Percentiles rank a stretch among this genome's conserved stretches.
phyloP scores from a whole-genome alignment of 2,329 filamentous ascomycete genomes.

The Hymenoscyphus salicellus region DNA sequence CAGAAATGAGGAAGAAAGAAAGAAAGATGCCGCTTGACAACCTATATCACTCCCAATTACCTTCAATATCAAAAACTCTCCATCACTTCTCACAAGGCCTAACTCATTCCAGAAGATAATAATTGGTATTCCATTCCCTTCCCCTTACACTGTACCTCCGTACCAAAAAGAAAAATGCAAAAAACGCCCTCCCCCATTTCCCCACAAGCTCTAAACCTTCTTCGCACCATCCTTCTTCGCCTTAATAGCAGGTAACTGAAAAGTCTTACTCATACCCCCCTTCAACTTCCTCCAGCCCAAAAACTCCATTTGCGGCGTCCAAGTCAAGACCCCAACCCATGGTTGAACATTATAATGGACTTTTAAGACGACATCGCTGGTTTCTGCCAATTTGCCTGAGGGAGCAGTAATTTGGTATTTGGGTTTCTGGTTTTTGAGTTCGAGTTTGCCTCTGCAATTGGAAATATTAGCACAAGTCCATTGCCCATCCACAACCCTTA shows the following conservation, averaged over 20 bases:
- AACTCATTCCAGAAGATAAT: too few species aligned
- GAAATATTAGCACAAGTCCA: constrained; percentile 16
- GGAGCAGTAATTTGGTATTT: constrained; percentile 98
- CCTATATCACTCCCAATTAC: not conserved
- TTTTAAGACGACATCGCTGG: constrained; percentile 70
- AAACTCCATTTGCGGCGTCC: constrained; percentile 59
- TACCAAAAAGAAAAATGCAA: too few species aligned
- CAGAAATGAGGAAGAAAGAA: too few species aligned
- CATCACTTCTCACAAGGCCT: too few species aligned
- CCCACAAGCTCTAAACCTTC: constrained; percentile 15
- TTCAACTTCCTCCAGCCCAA: constrained; percentile 63
- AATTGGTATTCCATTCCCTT: too few species aligned
- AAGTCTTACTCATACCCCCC: constrained; percentile 62
- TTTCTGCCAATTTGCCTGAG: constrained; percentile 70
- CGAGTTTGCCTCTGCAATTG: constrained; percentile 61
- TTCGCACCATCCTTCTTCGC: constrained; percentile 43
- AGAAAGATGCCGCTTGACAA: not conserved
- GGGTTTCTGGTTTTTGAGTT: constrained; percentile 78
- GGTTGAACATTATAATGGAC: constrained; percentile 97
- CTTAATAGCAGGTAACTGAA: constrained; percentile 65
- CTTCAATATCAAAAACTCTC: not conserved
- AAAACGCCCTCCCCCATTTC: not conserved
- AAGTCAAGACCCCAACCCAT: constrained; percentile 86
- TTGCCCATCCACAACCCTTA: not conserved
- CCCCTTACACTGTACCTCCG: too few species aligned